Conservation (phyloP, 2,329 filamentous ascomycete species). For the Fusarium nisikadoi region DNA sequence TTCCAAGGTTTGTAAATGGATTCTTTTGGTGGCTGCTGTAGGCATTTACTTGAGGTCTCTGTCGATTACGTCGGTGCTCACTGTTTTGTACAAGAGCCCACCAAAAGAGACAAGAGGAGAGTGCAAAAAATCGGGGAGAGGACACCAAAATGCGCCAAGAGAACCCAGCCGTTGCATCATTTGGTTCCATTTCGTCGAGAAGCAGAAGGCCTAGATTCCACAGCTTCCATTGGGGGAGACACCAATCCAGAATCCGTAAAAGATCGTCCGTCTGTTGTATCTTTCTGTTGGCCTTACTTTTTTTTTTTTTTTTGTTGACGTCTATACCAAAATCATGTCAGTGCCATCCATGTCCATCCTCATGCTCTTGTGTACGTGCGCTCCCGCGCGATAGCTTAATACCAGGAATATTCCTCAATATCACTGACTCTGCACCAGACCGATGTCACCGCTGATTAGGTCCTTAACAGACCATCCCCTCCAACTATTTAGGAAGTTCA, state of each 20-base stretch:
- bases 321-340: slow-evolving; percentile 16
- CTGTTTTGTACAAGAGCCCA: slow-evolving; percentile 32
- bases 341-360: slow-evolving; percentile 39
- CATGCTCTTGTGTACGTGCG: neutral
- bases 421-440: slow-evolving; percentile 9
- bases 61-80: slow-evolving; percentile 40
- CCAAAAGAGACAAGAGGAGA: slow-evolving; percentile 23
- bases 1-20: neutral
- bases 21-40: neutral
- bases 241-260: slow-evolving; percentile 27
- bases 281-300: neutral
- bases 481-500: slow-evolving; percentile 10
- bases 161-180: slow-evolving; percentile 40
- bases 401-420: neutral
- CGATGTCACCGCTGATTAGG: slow-evolving; percentile 24
- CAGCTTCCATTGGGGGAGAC: slow-evolving; percentile 36
- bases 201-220: slow-evolving; percentile 33
- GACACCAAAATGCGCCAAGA: neutral
- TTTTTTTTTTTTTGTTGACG: neutral
- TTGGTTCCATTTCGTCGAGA: slow-evolving; percentile 29
- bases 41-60: slow-evolving; percentile 13
- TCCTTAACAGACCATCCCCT: slow-evolving; percentile 5
- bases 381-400: slow-evolving; percentile 34
- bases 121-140: slow-evolving; percentile 24
- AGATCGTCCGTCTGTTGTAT: slow-evolving; percentile 16